phyloP scores from a whole-genome alignment of 192 early-diverging fungal species.

The Linnemannia exigua region DNA sequence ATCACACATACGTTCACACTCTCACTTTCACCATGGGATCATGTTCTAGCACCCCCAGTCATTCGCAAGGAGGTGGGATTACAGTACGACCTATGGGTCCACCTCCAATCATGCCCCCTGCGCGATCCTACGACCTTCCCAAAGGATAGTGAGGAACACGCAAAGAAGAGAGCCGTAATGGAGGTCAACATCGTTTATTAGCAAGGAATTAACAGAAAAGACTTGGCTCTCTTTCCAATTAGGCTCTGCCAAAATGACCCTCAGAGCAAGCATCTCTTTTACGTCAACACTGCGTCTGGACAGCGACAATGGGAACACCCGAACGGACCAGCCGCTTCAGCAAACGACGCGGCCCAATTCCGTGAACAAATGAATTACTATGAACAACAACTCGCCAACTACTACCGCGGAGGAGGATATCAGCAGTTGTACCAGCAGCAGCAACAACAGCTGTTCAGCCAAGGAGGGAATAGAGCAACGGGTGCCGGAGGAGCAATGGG shows the following conservation, averaged over 20 bases:
- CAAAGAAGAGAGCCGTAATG: no score
- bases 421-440: conserved; percentile 11
- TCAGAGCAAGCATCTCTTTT: conserved; percentile 25
- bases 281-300: conserved; percentile 29
- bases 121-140: conserved; percentile 34
- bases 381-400: conserved; percentile 11
- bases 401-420: conserved; percentile 5
- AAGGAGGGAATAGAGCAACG: neutral
- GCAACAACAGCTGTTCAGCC: conserved; percentile 9
- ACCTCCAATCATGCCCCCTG: conserved; percentile 15
- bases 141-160: conserved; percentile 29
- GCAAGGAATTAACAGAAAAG: neutral
- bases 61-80: neutral
- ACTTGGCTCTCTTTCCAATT: neutral
- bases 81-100: neutral
- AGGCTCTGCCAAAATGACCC: conserved; percentile 43
- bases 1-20: neutral
- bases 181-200: neutral
- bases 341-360: conserved; percentile 28
- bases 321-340: neutral
- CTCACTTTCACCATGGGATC: conserved; percentile 13
- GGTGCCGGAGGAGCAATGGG: conserved; percentile 18
- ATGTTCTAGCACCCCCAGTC: neutral
- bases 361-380: conserved; percentile 25
- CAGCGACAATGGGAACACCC: conserved; percentile 41